Conservation (phyloP, 2,329 filamentous ascomycete species). For the Nothopassalora personata region DNA sequence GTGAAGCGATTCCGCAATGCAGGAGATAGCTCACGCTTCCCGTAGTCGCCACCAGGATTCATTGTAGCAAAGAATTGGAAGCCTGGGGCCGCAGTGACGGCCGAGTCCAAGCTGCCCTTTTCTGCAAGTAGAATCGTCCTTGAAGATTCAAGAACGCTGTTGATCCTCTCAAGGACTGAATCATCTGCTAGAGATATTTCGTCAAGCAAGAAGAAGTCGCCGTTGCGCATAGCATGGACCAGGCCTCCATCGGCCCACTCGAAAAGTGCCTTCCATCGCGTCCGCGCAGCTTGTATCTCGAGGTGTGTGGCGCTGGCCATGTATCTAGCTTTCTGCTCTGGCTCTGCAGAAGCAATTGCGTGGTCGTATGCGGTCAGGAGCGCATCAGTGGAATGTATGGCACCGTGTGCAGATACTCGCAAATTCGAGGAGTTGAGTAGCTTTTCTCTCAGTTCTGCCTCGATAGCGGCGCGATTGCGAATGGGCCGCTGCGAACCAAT, state of each 20-base stretch:
- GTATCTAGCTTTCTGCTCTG: slow-evolving; percentile 12
- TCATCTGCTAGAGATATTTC: slow-evolving; percentile 98
- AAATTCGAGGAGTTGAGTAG: slow-evolving; percentile 42
- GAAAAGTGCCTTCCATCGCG: slow-evolving; percentile 77
- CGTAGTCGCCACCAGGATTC: slow-evolving; percentile 98
- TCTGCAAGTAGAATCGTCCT: slow-evolving; percentile 85
- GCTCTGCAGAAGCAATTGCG: slow-evolving; percentile 36
- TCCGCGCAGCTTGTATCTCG: slow-evolving; percentile 44
- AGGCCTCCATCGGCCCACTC: slow-evolving; percentile 95
- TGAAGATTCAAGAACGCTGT: slow-evolving; percentile 89
- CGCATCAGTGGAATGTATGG: slow-evolving; percentile 43
- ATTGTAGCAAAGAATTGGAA: slow-evolving; percentile 98
- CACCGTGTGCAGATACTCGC: slow-evolving; percentile 15
- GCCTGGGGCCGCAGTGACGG: slow-evolving; percentile 66
- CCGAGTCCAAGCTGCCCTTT: slow-evolving; percentile 80
- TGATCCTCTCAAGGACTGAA: slow-evolving; percentile 90
- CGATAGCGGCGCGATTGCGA: slow-evolving; percentile 71
- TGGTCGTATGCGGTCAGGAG: slow-evolving; percentile 56
- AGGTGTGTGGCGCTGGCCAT: slow-evolving; percentile 15
- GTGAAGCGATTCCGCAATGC: slow-evolving; percentile 95
- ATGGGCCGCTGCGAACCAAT: slow-evolving; percentile 93
- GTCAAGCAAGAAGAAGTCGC: slow-evolving; percentile 87
- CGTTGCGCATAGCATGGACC: slow-evolving; percentile 86
- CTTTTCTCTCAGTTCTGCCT: slow-evolving; percentile 60
- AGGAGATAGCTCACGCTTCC: slow-evolving; percentile 93